Evolutionary conservation across 1,284 basidiomycete species (phyloP).

Genomic region (Ganoderma multipileum): DNA sequence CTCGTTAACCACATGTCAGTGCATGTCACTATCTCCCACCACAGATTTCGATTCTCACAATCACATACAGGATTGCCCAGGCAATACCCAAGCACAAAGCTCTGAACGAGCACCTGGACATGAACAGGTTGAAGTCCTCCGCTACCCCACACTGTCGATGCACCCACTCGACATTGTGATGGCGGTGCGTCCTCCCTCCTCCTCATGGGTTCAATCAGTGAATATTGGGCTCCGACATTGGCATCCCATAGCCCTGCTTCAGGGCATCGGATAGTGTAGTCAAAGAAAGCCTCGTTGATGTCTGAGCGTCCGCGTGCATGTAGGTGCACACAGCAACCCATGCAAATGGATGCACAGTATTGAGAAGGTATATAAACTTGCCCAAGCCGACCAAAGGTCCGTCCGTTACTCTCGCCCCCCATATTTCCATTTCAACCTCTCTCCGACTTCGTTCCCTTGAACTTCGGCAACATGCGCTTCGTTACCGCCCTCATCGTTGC

Average conservation of each 20-base stretch:
- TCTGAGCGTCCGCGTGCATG: not conserved
- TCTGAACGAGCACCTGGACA: not conserved
- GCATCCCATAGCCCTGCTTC: not conserved
- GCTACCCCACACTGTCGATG: not conserved
- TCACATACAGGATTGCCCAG: not conserved
- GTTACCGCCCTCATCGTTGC: constrained; percentile 7
- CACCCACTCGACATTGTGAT: not conserved
- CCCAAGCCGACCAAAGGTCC: not conserved
- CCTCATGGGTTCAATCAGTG: no score
- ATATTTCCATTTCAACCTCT: not conserved
- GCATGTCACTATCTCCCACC: not conserved
- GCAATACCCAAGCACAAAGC: not conserved
- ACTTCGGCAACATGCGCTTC: not conserved
- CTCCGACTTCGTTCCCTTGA: not conserved
- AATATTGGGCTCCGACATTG: not conserved
- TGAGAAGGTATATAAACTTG: not conserved
- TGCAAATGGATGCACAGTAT: not conserved
- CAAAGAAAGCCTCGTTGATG: not conserved
- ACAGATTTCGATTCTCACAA: not conserved
- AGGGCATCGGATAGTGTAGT: not conserved
- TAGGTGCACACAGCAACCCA: not conserved
- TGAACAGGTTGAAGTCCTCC: not conserved
- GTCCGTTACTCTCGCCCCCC: not conserved
- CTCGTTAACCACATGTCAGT: not conserved
- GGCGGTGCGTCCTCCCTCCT: no score